Percentiles rank a stretch among this genome's conserved stretches.
Conservation (phyloP, 805 yeast genomes). For the Metschnikowia continentalis region DNA sequence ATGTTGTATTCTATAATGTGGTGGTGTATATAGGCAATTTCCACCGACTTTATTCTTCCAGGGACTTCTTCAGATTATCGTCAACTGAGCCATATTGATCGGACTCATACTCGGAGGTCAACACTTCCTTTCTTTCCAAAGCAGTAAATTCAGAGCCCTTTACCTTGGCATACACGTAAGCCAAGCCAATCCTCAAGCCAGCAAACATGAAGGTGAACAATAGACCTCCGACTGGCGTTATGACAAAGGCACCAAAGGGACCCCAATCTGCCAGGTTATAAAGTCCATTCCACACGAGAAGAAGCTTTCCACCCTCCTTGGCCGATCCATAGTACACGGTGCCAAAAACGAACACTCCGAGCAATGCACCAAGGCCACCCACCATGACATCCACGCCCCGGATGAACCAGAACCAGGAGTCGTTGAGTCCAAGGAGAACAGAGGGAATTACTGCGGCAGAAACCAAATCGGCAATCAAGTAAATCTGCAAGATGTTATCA, state of each 20-base stretch:
- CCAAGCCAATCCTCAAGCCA: slow-evolving; percentile 40
- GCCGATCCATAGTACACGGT: slow-evolving; percentile 72
- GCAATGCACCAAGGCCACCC: slow-evolving; percentile 79
- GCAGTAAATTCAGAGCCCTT: slow-evolving; percentile 42
- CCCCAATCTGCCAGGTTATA: slow-evolving; percentile 83
- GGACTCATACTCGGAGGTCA: slow-evolving; percentile 9
- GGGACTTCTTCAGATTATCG: slow-evolving; percentile 11
- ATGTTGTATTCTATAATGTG: no score
- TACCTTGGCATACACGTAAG: slow-evolving; percentile 29
- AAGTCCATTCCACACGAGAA: slow-evolving; percentile 75
- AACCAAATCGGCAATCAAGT: slow-evolving; percentile 84
- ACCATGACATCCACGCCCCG: slow-evolving; percentile 76
- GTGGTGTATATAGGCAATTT: no score
- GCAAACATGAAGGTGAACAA: slow-evolving; percentile 52
- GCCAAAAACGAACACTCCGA: slow-evolving; percentile 81
- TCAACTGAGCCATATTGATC: slow-evolving; percentile 18
- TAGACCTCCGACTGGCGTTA: slow-evolving; percentile 81
- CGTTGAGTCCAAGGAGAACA: slow-evolving; percentile 71
- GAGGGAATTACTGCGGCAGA: slow-evolving; percentile 86
- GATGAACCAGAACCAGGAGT: slow-evolving; percentile 57
- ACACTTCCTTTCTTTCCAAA: slow-evolving; percentile 35
- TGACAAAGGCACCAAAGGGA: slow-evolving; percentile 90
- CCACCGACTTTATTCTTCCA: not conserved
- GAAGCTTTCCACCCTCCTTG: slow-evolving; percentile 67
- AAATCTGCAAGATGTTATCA: slow-evolving; percentile 78